Conservation (phyloP, 768 basidiomycete species). For the Rhodosporidiobolus odoratus region DNA sequence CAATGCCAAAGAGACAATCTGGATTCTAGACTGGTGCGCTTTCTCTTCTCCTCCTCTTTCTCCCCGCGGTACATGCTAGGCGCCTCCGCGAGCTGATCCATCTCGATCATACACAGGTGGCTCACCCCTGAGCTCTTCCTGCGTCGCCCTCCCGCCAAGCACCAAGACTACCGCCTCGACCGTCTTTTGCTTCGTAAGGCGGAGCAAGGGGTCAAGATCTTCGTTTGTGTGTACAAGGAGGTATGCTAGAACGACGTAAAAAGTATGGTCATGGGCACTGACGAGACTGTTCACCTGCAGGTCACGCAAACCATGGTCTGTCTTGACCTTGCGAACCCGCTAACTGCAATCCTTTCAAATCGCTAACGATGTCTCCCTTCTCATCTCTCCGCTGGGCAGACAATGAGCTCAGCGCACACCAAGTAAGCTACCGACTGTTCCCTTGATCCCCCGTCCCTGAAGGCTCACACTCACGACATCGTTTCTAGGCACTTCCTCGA, state of each 20-base stretch:
- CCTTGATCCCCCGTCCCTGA: no score
- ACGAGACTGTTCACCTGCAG: no score
- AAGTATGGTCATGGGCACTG: no score
- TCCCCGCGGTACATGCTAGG: slow-evolving; percentile 70
- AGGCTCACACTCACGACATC: no score
- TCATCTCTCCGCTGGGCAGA: no score
- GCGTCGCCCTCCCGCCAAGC: slow-evolving; percentile 77
- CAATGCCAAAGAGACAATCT: slow-evolving; percentile 64
- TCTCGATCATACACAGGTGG: slow-evolving; percentile 58
- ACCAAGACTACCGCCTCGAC: slow-evolving; percentile 86
- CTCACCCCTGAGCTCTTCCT: slow-evolving; percentile 90
- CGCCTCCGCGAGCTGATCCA: no score
- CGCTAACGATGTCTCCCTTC: no score
- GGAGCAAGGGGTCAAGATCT: slow-evolving; percentile 81
- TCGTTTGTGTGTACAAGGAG: slow-evolving; percentile 93
- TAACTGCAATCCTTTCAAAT: no score
- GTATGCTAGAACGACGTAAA: no score
- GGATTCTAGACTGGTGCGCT: slow-evolving; percentile 63
- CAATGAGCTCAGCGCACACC: slow-evolving; percentile 28
- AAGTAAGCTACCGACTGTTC: no score
- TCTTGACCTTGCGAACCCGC: no score
- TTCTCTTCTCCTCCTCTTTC: slow-evolving; percentile 7
- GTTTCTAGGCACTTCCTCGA: slow-evolving; percentile 69
- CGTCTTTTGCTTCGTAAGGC: slow-evolving; percentile 79
- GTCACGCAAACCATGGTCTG: no score